Base-by-base conservation (phyloP, 805 yeast genomes). In the Metschnikowia kunwiensis region DNA sequence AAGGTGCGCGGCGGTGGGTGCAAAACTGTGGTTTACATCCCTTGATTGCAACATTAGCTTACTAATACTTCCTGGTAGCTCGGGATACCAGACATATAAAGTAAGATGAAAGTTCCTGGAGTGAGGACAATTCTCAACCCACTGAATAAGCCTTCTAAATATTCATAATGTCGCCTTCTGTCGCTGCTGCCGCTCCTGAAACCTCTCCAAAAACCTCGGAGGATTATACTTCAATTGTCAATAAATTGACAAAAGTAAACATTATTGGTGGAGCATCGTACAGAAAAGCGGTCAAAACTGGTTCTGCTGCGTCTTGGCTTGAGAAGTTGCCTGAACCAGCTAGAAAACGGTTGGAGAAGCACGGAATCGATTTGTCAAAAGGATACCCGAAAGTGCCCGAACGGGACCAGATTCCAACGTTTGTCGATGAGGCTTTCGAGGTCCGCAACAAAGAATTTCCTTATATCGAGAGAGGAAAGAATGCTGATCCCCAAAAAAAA, bases 401-500 rank as follows among this genome's bases (percentile, higher is more conserved):
- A 2, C 32, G 44, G 16, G 49, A 49, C 15, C 40, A 47, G 11
- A 53, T 57, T 24, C 62, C 62, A 5, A 44, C 44, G 13, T 57
- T 46, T 27, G 44, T 54, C 11, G 61, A 57, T 32, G 60, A 57
- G 40, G 62, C 57, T 5, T 43, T 20, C 19, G 40, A 28, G 19
- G 43, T 57, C 35, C 44, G 62, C 30, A 45, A 50, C 47, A 47
- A 47, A 30, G 59, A 48, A 29, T 43, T 32, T 36, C 54, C 57
- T 3, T 57, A 50, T 35, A 42, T 53, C 12, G 62, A 57, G 27
- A 40, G 62, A 22, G 62, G 55, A 9, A 43, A 44, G 37, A 48
- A 47, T 22, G 62, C 62, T 20, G 62, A 57, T 36, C 60, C 60
- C 2, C 57, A 57, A 24, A 57, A 57, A 46, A 54, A 51, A 42